These are phyloP conservation scores for Didymella arachidicola DNA, from an alignment of 2,329 filamentous ascomycete genomes.

Conservation along the genomic window DNA sequence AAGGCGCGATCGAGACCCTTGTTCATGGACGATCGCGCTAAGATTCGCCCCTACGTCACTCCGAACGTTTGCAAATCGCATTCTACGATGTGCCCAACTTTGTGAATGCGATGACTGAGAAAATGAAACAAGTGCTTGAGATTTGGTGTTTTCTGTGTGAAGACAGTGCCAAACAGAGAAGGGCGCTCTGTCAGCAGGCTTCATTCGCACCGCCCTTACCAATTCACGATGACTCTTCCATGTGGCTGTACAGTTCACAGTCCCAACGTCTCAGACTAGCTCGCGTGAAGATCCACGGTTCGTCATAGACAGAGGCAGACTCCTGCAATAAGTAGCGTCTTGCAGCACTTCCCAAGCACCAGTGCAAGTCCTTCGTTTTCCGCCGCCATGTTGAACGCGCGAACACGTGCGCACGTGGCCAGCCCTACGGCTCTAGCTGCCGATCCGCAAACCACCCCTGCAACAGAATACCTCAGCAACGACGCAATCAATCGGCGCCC, in stretches of 20 bases:
- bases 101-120: background rate
- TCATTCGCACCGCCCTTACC: slow-evolving; percentile 39
- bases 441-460: slow-evolving; percentile 26
- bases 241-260: slow-evolving; percentile 43
- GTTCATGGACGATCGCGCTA: slow-evolving; percentile 40
- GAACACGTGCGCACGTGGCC: slow-evolving; percentile 48
- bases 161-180: slow-evolving; percentile 12
- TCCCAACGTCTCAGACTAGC: slow-evolving; percentile 9
- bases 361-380: background rate
- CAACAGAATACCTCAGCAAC: slow-evolving; percentile 23
- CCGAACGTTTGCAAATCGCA: slow-evolving; percentile 14
- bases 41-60: slow-evolving; percentile 29
- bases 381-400: slow-evolving; percentile 36
- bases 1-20: slow-evolving; percentile 28
- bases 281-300: background rate
- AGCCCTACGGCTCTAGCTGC: slow-evolving; percentile 24
- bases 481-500: slow-evolving; percentile 18
- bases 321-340: slow-evolving; percentile 9
- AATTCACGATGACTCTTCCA: slow-evolving; percentile 46
- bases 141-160: too few species aligned
- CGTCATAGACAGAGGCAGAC: slow-evolving; percentile 12
- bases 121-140: background rate
- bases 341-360: background rate
- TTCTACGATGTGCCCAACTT: slow-evolving; percentile 2
- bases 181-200: slow-evolving; percentile 27